Percentiles rank a stretch among this genome's conserved stretches.
Conservation (phyloP, 2,329 filamentous ascomycete species). For the Phaeosphaeriaceae sp. region DNA sequence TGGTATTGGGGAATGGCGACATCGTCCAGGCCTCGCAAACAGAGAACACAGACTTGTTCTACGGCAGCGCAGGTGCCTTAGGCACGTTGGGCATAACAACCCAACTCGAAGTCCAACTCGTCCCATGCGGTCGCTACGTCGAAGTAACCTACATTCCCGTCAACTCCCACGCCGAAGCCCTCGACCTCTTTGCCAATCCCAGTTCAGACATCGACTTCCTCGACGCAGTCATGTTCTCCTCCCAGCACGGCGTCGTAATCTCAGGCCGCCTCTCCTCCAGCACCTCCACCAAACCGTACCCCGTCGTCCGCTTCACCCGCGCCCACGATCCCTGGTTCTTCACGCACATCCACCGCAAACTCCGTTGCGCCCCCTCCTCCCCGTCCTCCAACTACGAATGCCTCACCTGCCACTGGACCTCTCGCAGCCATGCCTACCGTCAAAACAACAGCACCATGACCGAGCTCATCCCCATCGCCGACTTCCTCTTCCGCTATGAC, state of each 20-base stretch:
- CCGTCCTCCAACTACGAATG: conserved; percentile 3
- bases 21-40: conserved; percentile 54
- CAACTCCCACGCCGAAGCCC: conserved; percentile 50
- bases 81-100: conserved; percentile 67
- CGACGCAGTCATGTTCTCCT: conserved; percentile 16
- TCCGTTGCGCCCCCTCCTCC: conserved; percentile 2
- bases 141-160: conserved; percentile 66
- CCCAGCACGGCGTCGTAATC: conserved; percentile 14
- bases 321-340: conserved; percentile 73
- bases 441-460: conserved; percentile 28
- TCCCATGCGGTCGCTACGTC: conserved; percentile 61
- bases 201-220: conserved; percentile 12
- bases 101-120: conserved; percentile 62
- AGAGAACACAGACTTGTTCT: conserved; percentile 61
- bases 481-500: conserved; percentile 67
- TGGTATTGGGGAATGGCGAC: conserved; percentile 64
- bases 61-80: conserved; percentile 62
- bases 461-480: conserved; percentile 50
- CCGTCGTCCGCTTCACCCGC: conserved; percentile 9
- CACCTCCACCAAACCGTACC: not conserved
- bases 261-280: conserved; percentile 5
- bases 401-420: conserved; percentile 10
- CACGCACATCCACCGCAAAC: conserved; percentile 57
- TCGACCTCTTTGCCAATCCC: not conserved
- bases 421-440: conserved; percentile 1